Evolutionary conservation across 345 rosid species (phyloP).

Genomic region (Eucalyptus microcorys): DNA sequence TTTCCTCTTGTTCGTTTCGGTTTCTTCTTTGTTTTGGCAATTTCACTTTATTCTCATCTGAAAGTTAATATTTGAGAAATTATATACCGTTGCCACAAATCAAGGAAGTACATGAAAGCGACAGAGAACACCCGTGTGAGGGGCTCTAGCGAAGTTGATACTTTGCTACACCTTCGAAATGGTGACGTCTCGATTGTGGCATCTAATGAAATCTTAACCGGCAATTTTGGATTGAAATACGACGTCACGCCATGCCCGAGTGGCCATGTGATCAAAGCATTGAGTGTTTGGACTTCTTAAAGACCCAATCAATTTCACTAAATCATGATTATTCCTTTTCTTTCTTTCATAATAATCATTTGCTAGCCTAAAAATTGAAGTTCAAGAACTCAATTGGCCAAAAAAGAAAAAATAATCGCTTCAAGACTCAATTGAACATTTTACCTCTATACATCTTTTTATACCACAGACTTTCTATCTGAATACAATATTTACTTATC

Average conservation of each 20-base stretch:
- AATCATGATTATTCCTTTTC: neutral
- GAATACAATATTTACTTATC: no score
- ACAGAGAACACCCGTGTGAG: neutral
- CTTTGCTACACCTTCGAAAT: neutral
- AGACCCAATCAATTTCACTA: neutral
- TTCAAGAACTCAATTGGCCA: neutral
- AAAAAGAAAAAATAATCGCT: no score
- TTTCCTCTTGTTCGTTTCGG: no score
- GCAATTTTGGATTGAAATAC: no score
- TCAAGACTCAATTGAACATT: neutral
- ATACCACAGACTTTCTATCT: no score
- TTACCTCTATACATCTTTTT: no score
- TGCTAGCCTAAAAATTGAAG: neutral
- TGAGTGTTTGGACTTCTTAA: neutral
- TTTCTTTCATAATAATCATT: neutral
- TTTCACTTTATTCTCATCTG: no score
- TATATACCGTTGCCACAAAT: neutral
- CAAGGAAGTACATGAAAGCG: neutral
- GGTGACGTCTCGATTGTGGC: fast-evolving
- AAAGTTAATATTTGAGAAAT: no score
- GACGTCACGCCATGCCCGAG: fast-evolving
- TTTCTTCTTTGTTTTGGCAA: no score
- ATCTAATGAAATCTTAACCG: fast-evolving
- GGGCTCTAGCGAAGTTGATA: neutral
- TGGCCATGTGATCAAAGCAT: neutral